These are phyloP conservation scores for Monosporascus sp. DNA, from an alignment of 2,329 filamentous ascomycete genomes.

Conservation along the genomic window DNA sequence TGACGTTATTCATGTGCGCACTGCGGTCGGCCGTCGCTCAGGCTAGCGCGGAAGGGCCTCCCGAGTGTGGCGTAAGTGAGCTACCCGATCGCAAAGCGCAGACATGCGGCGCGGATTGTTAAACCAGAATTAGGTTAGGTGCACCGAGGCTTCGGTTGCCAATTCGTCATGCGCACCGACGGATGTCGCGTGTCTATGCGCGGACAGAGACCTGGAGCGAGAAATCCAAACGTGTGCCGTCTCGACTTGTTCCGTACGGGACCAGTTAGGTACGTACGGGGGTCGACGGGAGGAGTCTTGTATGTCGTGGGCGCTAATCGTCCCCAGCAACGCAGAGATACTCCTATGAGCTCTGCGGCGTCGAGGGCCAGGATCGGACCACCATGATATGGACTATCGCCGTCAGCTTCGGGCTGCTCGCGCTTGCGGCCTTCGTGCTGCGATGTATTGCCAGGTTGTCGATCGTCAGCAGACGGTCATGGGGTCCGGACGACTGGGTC, in stretches of 20 bases:
- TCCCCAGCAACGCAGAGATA: constrained; percentile 8
- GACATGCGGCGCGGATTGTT: neutral
- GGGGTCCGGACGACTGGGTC: constrained; percentile 15
- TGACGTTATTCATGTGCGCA: neutral
- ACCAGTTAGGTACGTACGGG: neutral
- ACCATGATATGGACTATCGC: constrained; percentile 10
- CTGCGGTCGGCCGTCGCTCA: neutral
- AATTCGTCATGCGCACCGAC: neutral
- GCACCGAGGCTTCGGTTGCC: neutral
- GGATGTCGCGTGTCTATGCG: neutral
- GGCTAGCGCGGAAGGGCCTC: neutral
- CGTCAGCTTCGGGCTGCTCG: constrained; percentile 12
- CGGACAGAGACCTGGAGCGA: neutral
- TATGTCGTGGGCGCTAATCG: neutral
- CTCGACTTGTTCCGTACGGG: neutral
- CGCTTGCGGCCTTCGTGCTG: constrained; percentile 13
- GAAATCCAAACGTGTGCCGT: neutral
- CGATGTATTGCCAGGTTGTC: constrained; percentile 12
- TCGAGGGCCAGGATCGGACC: constrained; percentile 11
- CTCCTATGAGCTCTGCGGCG: constrained; percentile 8
- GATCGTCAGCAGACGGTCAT: constrained; percentile 7
- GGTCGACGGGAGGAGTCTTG: neutral
- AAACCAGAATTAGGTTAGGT: neutral
- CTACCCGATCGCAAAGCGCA: neutral
- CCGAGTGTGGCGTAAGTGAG: neutral